Conservation (phyloP, 2,329 filamentous ascomycete genomes). For the Furcasterigmium sp. region DNA sequence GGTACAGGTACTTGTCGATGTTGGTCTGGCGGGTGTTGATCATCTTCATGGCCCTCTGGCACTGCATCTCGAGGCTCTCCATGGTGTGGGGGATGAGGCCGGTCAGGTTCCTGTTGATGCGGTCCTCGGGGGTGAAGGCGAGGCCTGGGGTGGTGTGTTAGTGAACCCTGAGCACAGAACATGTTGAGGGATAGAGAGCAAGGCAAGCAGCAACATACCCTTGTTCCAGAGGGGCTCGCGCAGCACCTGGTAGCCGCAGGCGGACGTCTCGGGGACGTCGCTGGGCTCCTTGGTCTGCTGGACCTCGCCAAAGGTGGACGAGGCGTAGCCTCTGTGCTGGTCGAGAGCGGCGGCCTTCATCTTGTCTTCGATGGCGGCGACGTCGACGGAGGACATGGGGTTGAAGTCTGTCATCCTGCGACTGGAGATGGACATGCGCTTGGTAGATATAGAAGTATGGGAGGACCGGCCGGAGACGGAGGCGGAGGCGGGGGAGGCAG, state of each 20-base stretch:
- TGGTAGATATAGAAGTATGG: conserved; percentile 45
- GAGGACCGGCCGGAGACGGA: conserved; percentile 38
- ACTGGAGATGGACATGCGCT: conserved; percentile 44
- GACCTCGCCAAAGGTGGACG: conserved; percentile 51
- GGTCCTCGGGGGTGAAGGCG: conserved; percentile 60
- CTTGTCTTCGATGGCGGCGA: conserved; percentile 50
- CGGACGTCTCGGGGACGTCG: conserved; percentile 45
- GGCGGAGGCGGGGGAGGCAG: conserved; percentile 42
- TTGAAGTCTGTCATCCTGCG: conserved; percentile 47
- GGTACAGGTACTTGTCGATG: conserved; percentile 81
- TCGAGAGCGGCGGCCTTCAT: conserved; percentile 58
- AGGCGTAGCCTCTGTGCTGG: conserved; percentile 54
- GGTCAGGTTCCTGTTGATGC: conserved; percentile 58
- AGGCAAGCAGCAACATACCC: conserved; percentile 36
- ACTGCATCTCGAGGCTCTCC: conserved; percentile 55
- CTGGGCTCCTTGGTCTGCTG: conserved; percentile 48
- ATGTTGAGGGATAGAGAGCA: conserved; percentile 1
- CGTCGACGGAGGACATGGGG: conserved; percentile 52
- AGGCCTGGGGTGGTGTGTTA: conserved; percentile 39
- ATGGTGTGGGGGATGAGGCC: conserved; percentile 61
- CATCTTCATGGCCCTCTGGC: conserved; percentile 66
- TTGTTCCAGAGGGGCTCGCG: conserved; percentile 61
- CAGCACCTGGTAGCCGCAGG: conserved; percentile 56
- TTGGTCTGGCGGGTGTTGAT: conserved; percentile 63
- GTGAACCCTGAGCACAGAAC: too few relatives aligned